Evolutionary conservation across 2,329 filamentous ascomycete species (phyloP).

Genomic region (Paraphoma chrysanthemicola): DNA sequence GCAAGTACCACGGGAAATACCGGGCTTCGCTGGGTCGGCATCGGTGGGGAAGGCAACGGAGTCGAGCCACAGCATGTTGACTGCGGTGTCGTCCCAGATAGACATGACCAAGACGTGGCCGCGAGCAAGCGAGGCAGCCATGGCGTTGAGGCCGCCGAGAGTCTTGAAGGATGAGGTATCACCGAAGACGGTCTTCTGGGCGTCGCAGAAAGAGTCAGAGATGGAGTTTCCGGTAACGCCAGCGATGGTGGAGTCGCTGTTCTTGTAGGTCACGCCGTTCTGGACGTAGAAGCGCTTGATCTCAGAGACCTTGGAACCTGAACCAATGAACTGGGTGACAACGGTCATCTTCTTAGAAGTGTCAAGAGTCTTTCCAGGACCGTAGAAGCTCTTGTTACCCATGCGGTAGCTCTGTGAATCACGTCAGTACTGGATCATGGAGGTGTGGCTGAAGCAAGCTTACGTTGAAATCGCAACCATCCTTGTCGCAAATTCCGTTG

Average conservation of each 20-base stretch:
- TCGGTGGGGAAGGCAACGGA: slow-evolving; percentile 63
- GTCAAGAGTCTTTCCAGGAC: slow-evolving; percentile 57
- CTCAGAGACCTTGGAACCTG: slow-evolving; percentile 51
- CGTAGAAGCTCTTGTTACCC: slow-evolving; percentile 70
- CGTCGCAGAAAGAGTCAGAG: slow-evolving; percentile 64
- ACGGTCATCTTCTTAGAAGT: slow-evolving; percentile 56
- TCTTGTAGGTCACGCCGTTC: slow-evolving; percentile 57
- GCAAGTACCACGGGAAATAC: slow-evolving; percentile 48
- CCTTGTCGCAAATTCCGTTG: slow-evolving; percentile 69
- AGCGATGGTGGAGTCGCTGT: slow-evolving; percentile 51
- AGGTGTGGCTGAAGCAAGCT: neutral
- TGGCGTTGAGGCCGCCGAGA: slow-evolving; percentile 63
- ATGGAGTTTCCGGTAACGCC: slow-evolving; percentile 62
- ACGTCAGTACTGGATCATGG: slow-evolving; percentile 5
- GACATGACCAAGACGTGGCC: slow-evolving; percentile 61
- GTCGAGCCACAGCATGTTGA: slow-evolving; percentile 80
- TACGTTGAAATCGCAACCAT: slow-evolving; percentile 68
- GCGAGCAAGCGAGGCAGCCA: slow-evolving; percentile 61
- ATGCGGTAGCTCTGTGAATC: slow-evolving; percentile 60
- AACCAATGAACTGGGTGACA: slow-evolving; percentile 59
- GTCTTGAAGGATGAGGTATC: slow-evolving; percentile 61
- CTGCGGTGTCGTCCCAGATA: slow-evolving; percentile 69
- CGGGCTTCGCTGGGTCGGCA: slow-evolving; percentile 33
- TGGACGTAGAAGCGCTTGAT: slow-evolving; percentile 61
- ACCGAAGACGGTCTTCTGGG: slow-evolving; percentile 63